phyloP scores from a whole-genome alignment of 2,329 filamentous ascomycete species.

The Lecanosticta acicola region DNA sequence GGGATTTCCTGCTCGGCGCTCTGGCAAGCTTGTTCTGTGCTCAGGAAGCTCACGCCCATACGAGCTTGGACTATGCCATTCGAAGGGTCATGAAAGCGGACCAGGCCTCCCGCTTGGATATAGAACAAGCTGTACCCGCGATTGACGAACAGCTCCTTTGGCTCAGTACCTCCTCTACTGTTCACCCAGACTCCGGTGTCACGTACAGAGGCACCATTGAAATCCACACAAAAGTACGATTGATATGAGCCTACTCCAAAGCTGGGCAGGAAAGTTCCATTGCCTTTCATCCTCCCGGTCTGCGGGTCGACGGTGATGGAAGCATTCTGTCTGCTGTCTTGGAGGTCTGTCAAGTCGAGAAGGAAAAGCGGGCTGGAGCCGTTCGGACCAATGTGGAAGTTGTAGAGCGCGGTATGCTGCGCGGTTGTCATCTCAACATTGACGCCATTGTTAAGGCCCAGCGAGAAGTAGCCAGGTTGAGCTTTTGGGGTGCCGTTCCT shows the following conservation, averaged over 20 bases:
- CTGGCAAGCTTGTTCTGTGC: conserved; percentile 56
- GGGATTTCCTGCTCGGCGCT: conserved; percentile 64
- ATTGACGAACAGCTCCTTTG: conserved; percentile 32
- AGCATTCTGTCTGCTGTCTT: conserved; percentile 46
- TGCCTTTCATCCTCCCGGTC: conserved; percentile 52
- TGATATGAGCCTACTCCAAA: conserved; percentile 56
- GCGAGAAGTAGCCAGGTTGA: conserved; percentile 54
- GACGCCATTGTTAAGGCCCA: conserved; percentile 52
- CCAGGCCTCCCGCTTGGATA: conserved; percentile 34
- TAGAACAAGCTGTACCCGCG: conserved; percentile 29
- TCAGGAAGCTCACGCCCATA: conserved; percentile 66
- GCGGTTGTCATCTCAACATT: conserved; percentile 55
- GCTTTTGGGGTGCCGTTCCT: conserved; percentile 47
- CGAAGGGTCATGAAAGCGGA: conserved; percentile 10
- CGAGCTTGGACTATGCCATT: conserved; percentile 48
- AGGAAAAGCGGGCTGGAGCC: conserved; percentile 49
- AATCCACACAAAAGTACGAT: conserved; percentile 56
- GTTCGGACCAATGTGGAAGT: conserved; percentile 44
- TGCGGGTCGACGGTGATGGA: conserved; percentile 48
- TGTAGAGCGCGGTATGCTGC: conserved; percentile 54
- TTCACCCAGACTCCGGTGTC: conserved; percentile 55
- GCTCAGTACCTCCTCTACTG: conserved; percentile 42
- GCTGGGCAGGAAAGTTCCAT: conserved; percentile 53
- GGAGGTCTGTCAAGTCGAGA: conserved; percentile 55
- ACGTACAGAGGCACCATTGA: conserved; percentile 46